Evolutionary conservation across 352 stramenopile species (phyloP).

Genomic region (Pythium diclinum): DNA sequence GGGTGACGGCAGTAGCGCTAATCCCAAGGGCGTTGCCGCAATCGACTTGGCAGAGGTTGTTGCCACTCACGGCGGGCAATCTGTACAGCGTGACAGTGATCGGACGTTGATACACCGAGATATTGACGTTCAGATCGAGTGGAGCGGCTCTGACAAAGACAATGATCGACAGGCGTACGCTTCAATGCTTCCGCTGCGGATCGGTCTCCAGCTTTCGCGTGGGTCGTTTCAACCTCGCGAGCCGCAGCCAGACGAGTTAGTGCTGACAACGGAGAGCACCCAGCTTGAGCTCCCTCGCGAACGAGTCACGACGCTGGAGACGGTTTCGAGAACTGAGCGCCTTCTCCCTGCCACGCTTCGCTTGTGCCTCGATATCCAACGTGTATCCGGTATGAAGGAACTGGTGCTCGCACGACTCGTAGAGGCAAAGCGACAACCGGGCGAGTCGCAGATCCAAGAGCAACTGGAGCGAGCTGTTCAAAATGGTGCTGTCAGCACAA

Average conservation of each 20-base stretch:
- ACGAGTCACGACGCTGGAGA: slow-evolving; percentile 5
- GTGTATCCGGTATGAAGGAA: slow-evolving; percentile 16
- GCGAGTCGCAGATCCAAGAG: neutral
- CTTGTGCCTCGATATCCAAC: slow-evolving; percentile 24
- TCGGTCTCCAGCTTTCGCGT: slow-evolving; percentile 4
- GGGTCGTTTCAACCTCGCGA: neutral
- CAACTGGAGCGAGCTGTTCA: neutral
- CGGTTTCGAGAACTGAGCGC: slow-evolving; percentile 20
- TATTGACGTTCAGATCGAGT: slow-evolving; percentile 18
- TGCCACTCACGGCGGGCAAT: neutral
- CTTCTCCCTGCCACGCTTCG: slow-evolving; percentile 21
- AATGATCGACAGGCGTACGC: too few relatives aligned
- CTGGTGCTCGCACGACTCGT: slow-evolving; percentile 12
- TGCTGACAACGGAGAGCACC: neutral
- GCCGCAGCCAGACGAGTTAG: neutral
- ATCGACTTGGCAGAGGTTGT: slow-evolving; percentile 10
- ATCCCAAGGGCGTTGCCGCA: slow-evolving; percentile 3
- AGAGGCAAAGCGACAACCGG: neutral
- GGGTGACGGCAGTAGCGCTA: neutral
- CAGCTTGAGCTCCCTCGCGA: neutral
- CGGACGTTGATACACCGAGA: neutral
- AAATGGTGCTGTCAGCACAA: neutral
- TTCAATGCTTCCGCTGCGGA: slow-evolving; percentile 6
- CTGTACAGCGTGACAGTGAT: neutral
- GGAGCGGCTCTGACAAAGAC: neutral